Conservation (phyloP, 2,329 filamentous ascomycete genomes). For the Colletotrichum gloeosporioides region DNA sequence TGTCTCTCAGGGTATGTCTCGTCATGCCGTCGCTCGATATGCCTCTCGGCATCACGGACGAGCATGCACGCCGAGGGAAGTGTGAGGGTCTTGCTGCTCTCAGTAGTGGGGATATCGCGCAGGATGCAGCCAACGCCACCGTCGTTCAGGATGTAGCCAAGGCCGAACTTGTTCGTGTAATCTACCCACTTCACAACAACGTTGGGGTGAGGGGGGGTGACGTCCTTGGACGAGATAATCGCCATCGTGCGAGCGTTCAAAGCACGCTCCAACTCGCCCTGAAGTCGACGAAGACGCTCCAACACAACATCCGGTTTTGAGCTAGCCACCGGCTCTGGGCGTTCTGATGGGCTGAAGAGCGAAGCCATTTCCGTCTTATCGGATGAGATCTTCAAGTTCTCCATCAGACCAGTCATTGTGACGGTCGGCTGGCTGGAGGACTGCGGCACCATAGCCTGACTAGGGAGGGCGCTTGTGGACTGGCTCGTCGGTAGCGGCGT, state of each 20-base stretch:
- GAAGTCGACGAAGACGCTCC: constrained; percentile 59
- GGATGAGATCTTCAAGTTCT: constrained; percentile 28
- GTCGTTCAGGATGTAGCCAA: constrained; percentile 84
- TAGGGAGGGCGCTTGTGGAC: constrained; percentile 17
- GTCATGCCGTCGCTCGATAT: constrained; percentile 68
- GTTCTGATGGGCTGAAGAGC: constrained; percentile 62
- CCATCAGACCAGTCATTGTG: constrained; percentile 14
- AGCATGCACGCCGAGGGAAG: constrained; percentile 75
- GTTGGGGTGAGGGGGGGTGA: constrained; percentile 61
- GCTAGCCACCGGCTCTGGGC: constrained; percentile 52
- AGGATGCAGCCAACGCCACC: constrained; percentile 79
- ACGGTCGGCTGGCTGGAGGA: constrained; percentile 7
- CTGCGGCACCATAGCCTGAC: background rate
- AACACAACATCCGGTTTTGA: constrained; percentile 65
- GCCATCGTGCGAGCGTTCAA: constrained; percentile 69
- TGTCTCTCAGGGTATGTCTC: constrained; percentile 59
- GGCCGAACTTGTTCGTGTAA: constrained; percentile 85
- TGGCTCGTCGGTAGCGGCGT: constrained; percentile 21
- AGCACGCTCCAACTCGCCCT: constrained; percentile 65
- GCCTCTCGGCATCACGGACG: constrained; percentile 73
- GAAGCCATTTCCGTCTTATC: constrained; percentile 43
- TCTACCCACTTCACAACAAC: constrained; percentile 85
- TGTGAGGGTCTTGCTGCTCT: constrained; percentile 53
- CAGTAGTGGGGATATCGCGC: constrained; percentile 58
- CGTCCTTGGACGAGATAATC: constrained; percentile 59